Conservation (phyloP, 441 rosid genomes). For the Flueggea neowawraea region DNA sequence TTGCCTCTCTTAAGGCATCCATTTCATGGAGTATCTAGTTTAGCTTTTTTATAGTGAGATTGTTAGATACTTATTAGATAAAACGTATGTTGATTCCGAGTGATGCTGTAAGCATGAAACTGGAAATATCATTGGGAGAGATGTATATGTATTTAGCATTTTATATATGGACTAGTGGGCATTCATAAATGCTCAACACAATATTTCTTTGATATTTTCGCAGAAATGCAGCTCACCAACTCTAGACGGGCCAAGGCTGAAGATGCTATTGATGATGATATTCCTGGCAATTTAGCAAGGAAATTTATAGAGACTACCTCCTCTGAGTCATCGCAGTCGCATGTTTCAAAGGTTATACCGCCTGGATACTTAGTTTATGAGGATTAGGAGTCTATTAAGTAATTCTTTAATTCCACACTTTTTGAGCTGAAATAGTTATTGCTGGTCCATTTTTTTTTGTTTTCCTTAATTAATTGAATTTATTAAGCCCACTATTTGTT, state of each 20-base stretch:
- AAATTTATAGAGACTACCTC: conserved; percentile 40
- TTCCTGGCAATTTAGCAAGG: conserved; percentile 83
- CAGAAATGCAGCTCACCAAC: conserved; percentile 83
- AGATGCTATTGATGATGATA: conserved; percentile 61
- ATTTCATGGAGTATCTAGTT: no score
- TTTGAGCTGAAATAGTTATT: background rate
- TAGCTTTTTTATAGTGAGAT: no score
- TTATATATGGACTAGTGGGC: no score
- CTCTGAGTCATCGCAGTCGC: conserved; percentile 20
- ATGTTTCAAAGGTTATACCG: conserved; percentile 54
- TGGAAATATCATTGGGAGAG: background rate
- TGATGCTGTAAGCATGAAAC: background rate
- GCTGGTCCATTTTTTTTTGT: background rate
- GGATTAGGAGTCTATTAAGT: conserved; percentile 1
- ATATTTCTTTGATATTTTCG: conserved; percentile 14
- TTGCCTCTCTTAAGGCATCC: no score
- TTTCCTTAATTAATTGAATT: background rate
- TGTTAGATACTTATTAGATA: background rate
- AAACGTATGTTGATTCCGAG: background rate
- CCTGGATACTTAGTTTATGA: conserved; percentile 7
- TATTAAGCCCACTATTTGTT: conserved; percentile 3
- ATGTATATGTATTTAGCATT: background rate
- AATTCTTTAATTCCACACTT: background rate
- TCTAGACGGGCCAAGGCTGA: conserved; percentile 66
- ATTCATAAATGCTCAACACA: no score